Evolutionary conservation across 192 early-diverging fungal genomes (phyloP).

Genomic region (Phycomyces nitens): DNA sequence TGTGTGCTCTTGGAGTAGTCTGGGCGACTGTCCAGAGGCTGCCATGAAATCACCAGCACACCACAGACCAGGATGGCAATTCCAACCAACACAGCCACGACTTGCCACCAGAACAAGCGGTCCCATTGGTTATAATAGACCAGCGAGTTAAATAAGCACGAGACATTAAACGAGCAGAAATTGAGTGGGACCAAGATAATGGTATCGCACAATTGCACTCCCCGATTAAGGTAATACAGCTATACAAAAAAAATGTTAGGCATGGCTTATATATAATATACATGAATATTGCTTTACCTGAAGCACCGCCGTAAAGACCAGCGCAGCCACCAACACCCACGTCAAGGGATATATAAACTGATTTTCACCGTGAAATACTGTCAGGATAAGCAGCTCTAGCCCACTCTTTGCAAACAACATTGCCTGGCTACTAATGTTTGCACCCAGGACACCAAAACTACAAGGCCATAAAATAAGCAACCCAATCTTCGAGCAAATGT

Average conservation of each 20-base stretch:
- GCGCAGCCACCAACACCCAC: constrained; percentile 63
- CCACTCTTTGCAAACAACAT: constrained; percentile 79
- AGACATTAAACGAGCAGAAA: constrained; percentile 74
- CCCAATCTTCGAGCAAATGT: too few species aligned
- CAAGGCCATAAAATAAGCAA: neutral
- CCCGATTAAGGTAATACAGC: constrained; percentile 76
- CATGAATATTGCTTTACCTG: constrained; percentile 40
- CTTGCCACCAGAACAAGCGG: constrained; percentile 56
- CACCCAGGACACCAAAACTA: constrained; percentile 65
- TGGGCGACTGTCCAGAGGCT: neutral
- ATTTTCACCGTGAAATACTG: constrained; percentile 55
- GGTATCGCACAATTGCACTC: constrained; percentile 71
- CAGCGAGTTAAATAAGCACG: constrained; percentile 70
- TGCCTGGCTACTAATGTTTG: constrained; percentile 71
- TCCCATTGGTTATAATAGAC: constrained; percentile 77
- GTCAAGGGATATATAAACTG: constrained; percentile 73
- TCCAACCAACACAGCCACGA: constrained; percentile 65
- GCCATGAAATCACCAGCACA: constrained; percentile 62
- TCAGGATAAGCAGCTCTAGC: constrained; percentile 63
- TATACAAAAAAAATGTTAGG: constrained; percentile 29
- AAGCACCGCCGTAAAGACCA: constrained; percentile 52
- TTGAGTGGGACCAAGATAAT: constrained; percentile 73
- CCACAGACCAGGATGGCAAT: constrained; percentile 62
- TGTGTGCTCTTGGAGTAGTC: neutral
- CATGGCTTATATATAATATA: neutral